Percentiles rank a stretch among this genome's conserved stretches.
Evolutionary conservation across 148 eudicot species (phyloP).

Genomic region (Linanthus parryae): DNA sequence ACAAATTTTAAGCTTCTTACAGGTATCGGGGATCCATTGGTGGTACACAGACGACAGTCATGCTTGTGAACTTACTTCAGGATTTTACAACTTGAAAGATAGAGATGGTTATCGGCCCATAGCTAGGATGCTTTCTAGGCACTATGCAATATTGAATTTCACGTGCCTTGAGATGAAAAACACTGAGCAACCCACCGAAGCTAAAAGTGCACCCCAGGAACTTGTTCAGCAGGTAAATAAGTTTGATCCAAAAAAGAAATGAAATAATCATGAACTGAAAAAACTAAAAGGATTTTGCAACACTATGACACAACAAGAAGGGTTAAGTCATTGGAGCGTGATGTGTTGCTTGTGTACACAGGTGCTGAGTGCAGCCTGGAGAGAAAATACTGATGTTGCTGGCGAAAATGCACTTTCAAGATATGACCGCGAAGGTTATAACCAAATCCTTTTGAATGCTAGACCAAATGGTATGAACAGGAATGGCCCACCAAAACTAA

Average conservation of each 20-base stretch:
- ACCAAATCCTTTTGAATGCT: conserved; percentile 68
- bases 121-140: conserved; percentile 79
- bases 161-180: conserved; percentile 84
- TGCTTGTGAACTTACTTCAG: conserved; percentile 80
- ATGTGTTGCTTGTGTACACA: no score
- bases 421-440: conserved; percentile 69
- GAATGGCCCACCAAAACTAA: conserved; percentile 48
- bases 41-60: conserved; percentile 67
- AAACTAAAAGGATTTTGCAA: no score
- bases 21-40: conserved; percentile 92
- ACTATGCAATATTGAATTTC: conserved; percentile 53
- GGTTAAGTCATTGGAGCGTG: no score
- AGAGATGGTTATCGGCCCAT: conserved; percentile 83
- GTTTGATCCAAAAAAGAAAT: no score
- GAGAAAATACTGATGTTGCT: conserved; percentile 56
- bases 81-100: conserved; percentile 65
- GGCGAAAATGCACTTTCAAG: conserved; percentile 92
- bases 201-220: conserved; percentile 63
- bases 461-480: conserved; percentile 76
- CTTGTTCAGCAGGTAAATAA: conserved; percentile 73
- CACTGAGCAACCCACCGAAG: conserved; percentile 51
- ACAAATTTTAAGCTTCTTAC: neutral
- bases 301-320: no score
- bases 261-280: no score
- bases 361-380: conserved; percentile 82